Percentiles rank a stretch among this genome's conserved stretches.
Evolutionary conservation across 2,329 filamentous ascomycete genomes (phyloP).

Genomic region (Onygena corvina): DNA sequence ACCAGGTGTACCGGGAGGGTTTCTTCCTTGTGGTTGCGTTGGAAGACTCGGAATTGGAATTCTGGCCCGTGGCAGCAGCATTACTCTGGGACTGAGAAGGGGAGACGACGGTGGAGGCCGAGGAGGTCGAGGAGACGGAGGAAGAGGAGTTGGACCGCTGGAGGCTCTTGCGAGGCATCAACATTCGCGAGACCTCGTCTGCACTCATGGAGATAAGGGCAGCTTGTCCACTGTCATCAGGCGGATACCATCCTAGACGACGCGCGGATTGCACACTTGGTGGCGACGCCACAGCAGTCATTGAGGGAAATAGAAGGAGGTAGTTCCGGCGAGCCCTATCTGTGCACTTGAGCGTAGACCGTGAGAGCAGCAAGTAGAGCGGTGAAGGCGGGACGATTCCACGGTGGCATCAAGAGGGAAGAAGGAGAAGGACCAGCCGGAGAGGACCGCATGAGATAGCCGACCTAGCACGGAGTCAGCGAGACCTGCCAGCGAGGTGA

Average conservation of each 20-base stretch:
- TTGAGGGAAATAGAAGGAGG: slow-evolving; percentile 22
- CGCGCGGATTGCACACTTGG: slow-evolving; percentile 51
- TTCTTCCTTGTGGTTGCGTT: slow-evolving; percentile 38
- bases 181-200: slow-evolving; percentile 78
- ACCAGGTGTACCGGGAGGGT: slow-evolving; percentile 47
- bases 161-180: slow-evolving; percentile 75
- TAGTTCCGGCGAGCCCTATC: not conserved
- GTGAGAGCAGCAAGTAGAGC: too few species aligned
- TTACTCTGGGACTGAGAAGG: slow-evolving; percentile 26
- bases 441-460: too few species aligned
- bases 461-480: too few species aligned
- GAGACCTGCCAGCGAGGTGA: too few species aligned
- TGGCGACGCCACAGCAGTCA: slow-evolving; percentile 57
- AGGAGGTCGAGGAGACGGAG: slow-evolving; percentile 57
- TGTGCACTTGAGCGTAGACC: too few species aligned
- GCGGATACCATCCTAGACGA: slow-evolving; percentile 48
- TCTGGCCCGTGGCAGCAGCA: slow-evolving; percentile 22
- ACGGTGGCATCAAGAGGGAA: too few species aligned
- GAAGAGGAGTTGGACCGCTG: slow-evolving; percentile 86
- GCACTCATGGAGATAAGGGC: slow-evolving; percentile 60
- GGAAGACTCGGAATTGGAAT: slow-evolving; percentile 27
- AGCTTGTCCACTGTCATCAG: slow-evolving; percentile 47
- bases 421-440: too few species aligned
- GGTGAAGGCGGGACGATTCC: too few species aligned
- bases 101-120: slow-evolving; percentile 36